A percentile compares a stretch with the other conserved stretches of the same genome.
Conservation (phyloP, 2,329 filamentous ascomycete genomes). For the Davidsoniella australis region DNA sequence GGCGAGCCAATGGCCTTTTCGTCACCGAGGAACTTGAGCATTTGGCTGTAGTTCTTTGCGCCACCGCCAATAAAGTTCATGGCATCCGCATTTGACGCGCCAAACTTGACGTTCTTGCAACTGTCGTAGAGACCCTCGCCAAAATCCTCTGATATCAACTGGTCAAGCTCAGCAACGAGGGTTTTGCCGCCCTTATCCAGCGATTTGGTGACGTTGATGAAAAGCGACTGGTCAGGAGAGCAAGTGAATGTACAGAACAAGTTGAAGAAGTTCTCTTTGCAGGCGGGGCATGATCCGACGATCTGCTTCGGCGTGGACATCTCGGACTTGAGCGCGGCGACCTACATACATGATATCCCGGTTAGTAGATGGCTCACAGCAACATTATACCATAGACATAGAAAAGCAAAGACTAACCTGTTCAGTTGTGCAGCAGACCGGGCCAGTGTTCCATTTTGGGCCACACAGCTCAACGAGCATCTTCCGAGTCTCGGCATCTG, state of each 20-base stretch:
- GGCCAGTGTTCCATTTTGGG: constrained; percentile 63
- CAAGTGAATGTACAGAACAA: constrained; percentile 97
- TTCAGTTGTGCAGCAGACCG: constrained; percentile 68
- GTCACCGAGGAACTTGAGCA: constrained; percentile 83
- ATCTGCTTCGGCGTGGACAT: constrained; percentile 75
- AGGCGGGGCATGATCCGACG: constrained; percentile 86
- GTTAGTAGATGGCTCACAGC: constrained; percentile 2
- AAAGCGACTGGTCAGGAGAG: constrained; percentile 88
- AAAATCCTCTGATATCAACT: constrained; percentile 70
- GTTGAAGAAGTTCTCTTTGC: constrained; percentile 97
- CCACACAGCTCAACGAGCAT: constrained; percentile 78
- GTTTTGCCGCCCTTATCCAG: constrained; percentile 39
- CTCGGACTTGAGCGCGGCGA: constrained; percentile 66
- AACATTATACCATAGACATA: neutral
- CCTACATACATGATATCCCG: constrained; percentile 25
- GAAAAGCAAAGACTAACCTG: constrained; percentile 38
- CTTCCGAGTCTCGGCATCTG: constrained; percentile 52
- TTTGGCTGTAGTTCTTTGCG: constrained; percentile 72
- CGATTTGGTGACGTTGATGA: constrained; percentile 77
- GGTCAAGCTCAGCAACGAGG: constrained; percentile 70
- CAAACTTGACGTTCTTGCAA: constrained; percentile 98
- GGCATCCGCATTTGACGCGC: constrained; percentile 77
- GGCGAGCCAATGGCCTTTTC: constrained; percentile 85
- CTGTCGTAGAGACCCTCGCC: constrained; percentile 84
- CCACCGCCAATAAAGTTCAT: constrained; percentile 95